A percentile compares a stretch with the other conserved stretches of the same genome.
phyloP scores from a whole-genome alignment of 2,329 filamentous ascomycete species.

The Westerdykella ornata region DNA sequence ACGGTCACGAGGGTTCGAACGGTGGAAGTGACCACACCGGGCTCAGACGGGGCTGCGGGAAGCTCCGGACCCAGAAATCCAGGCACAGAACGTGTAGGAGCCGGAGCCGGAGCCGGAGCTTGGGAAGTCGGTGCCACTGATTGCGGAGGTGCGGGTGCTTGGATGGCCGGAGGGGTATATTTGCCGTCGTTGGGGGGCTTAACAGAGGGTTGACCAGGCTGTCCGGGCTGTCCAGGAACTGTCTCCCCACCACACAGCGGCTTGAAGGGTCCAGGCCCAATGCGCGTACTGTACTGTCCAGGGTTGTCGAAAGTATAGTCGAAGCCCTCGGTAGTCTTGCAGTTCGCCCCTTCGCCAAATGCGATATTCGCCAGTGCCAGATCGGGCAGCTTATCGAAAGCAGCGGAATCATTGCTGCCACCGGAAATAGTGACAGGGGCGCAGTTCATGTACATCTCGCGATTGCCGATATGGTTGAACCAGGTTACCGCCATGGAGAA shows the following conservation, averaged over 20 bases:
- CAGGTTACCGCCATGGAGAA: slow-evolving; percentile 82
- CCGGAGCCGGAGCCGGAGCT: slow-evolving; percentile 1
- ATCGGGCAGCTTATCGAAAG: slow-evolving; percentile 58
- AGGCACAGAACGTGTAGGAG: neutral
- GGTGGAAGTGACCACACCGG: slow-evolving; percentile 10
- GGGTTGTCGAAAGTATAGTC: slow-evolving; percentile 56
- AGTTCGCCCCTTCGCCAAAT: slow-evolving; percentile 35
- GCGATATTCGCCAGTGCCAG: slow-evolving; percentile 68
- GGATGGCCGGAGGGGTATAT: slow-evolving; percentile 8
- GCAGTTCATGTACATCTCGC: slow-evolving; percentile 98
- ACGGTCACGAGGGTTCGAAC: slow-evolving; percentile 21
- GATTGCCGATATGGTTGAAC: slow-evolving; percentile 83
- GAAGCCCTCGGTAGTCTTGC: slow-evolving; percentile 46
- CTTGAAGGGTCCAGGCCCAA: slow-evolving; percentile 18
- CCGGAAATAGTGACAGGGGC: slow-evolving; percentile 61
- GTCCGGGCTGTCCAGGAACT: neutral
- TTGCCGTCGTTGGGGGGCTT: slow-evolving; percentile 7
- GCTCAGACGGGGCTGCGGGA: slow-evolving; percentile 1
- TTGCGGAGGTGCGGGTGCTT: slow-evolving; percentile 3
- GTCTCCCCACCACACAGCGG: slow-evolving; percentile 20
- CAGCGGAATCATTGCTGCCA: slow-evolving; percentile 45
- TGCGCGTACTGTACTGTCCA: slow-evolving; percentile 48
- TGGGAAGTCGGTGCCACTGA: slow-evolving; percentile 3
- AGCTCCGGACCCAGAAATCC: too few relatives aligned
- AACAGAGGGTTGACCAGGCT: neutral